A percentile compares a stretch with the other conserved stretches of the same genome.
Conservation (phyloP, 2,329 filamentous ascomycete genomes). For the Bipolaris zeicola region DNA sequence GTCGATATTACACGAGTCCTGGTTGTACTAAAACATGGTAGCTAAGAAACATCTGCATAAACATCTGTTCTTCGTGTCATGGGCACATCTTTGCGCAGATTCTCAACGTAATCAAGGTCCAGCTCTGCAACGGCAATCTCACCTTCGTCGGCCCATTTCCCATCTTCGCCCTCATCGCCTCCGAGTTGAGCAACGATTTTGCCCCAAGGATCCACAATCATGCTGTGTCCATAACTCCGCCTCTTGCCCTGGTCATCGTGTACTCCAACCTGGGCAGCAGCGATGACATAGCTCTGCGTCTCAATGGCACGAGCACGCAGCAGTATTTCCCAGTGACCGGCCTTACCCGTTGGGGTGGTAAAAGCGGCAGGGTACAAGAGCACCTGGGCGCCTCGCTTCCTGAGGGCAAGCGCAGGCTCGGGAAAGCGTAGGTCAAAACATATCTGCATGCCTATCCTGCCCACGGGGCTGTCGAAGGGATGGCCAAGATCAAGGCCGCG, state of each 20-base stretch:
- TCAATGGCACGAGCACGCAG: slow-evolving; percentile 84
- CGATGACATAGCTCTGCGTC: slow-evolving; percentile 84
- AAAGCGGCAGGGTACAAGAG: slow-evolving; percentile 90
- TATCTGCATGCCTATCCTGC: slow-evolving; percentile 78
- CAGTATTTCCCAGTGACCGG: slow-evolving; percentile 79
- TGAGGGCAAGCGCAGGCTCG: slow-evolving; percentile 72
- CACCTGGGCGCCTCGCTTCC: slow-evolving; percentile 71
- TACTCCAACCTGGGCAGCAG: slow-evolving; percentile 76
- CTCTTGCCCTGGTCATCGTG: slow-evolving; percentile 71
- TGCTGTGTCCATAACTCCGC: slow-evolving; percentile 81
- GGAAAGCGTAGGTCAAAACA: slow-evolving; percentile 92
- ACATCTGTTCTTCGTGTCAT: slow-evolving; percentile 59
- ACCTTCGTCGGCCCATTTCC: slow-evolving; percentile 41
- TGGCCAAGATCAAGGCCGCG: slow-evolving; percentile 58
- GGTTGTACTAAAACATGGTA: too few species aligned
- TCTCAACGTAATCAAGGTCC: slow-evolving; percentile 58
- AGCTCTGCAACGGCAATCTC: slow-evolving; percentile 58
- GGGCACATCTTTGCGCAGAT: slow-evolving; percentile 62
- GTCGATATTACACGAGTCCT: too few species aligned
- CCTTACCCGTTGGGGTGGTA: slow-evolving; percentile 80
- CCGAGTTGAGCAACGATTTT: slow-evolving; percentile 69
- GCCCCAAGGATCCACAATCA: slow-evolving; percentile 89
- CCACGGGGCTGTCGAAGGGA: slow-evolving; percentile 75
- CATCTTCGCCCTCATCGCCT: slow-evolving; percentile 53
- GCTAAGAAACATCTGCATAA: slow-evolving; percentile 38